Percentiles rank a stretch among this genome's conserved stretches.
These are phyloP conservation scores for Boletus vermiculosoides DNA, from an alignment of 768 basidiomycete genomes.

Conservation along the genomic window DNA sequence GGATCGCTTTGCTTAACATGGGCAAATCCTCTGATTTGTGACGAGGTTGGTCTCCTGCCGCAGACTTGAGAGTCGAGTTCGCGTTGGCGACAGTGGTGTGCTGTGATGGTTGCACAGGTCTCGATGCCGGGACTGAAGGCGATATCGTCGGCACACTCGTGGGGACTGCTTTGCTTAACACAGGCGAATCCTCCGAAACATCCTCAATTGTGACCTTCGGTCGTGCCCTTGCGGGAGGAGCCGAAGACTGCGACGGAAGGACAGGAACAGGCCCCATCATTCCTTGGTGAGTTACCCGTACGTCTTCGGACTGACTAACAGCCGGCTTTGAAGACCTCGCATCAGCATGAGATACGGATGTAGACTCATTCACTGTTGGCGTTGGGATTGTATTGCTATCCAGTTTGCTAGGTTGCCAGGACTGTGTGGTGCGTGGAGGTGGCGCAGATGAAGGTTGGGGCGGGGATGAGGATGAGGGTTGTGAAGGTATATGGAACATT, in stretches of 20 bases:
- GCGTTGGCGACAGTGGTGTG: background rate
- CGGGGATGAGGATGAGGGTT: background rate
- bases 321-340: constrained; percentile 1
- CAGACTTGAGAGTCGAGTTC: constrained; percentile 3
- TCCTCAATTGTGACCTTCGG: constrained; percentile 32
- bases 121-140: constrained; percentile 6
- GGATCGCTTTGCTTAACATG: constrained; percentile 9
- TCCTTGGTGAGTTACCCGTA: constrained; percentile 13
- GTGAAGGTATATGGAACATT: constrained; percentile 24
- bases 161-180: constrained; percentile 11
- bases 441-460: background rate
- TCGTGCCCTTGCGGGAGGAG: constrained; percentile 13
- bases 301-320: constrained; percentile 6
- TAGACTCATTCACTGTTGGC: background rate
- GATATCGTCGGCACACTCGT: constrained; percentile 1
- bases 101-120: constrained; percentile 11
- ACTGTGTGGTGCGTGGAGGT: constrained; percentile 2
- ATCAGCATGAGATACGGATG: constrained; percentile 4
- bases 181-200: constrained; percentile 23
- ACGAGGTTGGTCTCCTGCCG: constrained; percentile 8
- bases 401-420: constrained; percentile 5
- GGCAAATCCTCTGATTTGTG: constrained; percentile 23
- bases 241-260: constrained; percentile 11
- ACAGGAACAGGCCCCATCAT: constrained; percentile 4
- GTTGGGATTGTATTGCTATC: constrained; percentile 1